Percentiles rank a stretch among this genome's conserved stretches.
Evolutionary conservation across 257 asterid genomes (phyloP).

Genomic region (Leonotis leonurus): DNA sequence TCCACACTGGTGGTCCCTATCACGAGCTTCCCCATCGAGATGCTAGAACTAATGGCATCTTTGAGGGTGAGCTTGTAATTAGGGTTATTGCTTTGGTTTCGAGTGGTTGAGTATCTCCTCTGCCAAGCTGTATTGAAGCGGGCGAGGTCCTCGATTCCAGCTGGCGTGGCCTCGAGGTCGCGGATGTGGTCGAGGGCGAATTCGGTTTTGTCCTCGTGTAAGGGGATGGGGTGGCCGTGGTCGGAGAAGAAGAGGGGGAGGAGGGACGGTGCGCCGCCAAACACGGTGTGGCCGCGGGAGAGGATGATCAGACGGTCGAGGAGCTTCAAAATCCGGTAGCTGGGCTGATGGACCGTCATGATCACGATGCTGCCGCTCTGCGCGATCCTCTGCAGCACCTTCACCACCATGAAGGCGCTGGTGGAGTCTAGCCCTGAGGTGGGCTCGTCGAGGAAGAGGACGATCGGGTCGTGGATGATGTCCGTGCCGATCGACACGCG

Average conservation of each 20-base stretch:
- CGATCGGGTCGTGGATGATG: conserved; percentile 57
- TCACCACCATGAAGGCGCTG: conserved; percentile 49
- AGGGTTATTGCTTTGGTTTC: background rate
- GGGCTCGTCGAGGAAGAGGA: conserved; percentile 59
- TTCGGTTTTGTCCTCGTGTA: conserved; percentile 40
- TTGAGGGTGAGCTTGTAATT: conserved; percentile 19
- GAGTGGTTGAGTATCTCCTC: background rate
- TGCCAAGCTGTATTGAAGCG: conserved; percentile 43
- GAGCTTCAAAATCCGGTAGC: conserved; percentile 40
- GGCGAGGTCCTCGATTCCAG: conserved; percentile 23
- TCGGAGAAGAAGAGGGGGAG: conserved; percentile 34
- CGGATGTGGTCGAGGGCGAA: conserved; percentile 49
- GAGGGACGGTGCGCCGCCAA: conserved; percentile 28
- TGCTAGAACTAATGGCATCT: conserved; percentile 46
- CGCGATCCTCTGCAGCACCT: conserved; percentile 47
- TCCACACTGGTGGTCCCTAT: conserved; percentile 31
- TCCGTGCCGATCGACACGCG: conserved; percentile 54
- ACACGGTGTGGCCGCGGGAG: conserved; percentile 47
- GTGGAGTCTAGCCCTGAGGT: conserved; percentile 60
- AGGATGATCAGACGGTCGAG: conserved; percentile 42
- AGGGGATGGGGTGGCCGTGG: conserved; percentile 40
- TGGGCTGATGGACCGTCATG: conserved; percentile 53
- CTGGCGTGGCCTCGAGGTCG: conserved; percentile 30
- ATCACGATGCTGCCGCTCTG: conserved; percentile 53
- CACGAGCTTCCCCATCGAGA: conserved; percentile 48